Base-by-base conservation (phyloP, 495 filamentous ascomycete genomes). In the Schizothecium vesticola region DNA sequence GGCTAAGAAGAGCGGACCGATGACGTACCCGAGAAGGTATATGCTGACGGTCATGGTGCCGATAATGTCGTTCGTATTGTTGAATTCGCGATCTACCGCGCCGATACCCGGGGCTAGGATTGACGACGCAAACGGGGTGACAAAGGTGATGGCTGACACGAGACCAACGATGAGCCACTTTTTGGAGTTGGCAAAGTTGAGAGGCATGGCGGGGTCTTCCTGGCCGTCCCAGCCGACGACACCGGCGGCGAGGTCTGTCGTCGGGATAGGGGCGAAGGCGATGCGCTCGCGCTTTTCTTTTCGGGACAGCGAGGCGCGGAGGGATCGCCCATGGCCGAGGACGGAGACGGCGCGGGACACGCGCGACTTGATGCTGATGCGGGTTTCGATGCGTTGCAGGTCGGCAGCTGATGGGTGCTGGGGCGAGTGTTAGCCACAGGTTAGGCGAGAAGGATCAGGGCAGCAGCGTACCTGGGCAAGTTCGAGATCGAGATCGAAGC, bases 141-240 rank as follows among this genome's bases (percentile, higher is more conserved):
- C 79, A 65, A 91, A 82, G 9, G 87, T 89, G 67, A 87, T 86
- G 67, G 64, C 61, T 23, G 78, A 76, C 9, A 77, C 62, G 55
- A 79, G 75, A 19, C 78, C 83, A 0, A 93, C 89, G 60, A 91
- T 83, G 0, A 87, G 67, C 88, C 90, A 93, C 79, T 96, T 96
- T 62, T 83, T 81, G 55, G 76, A 69, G 0, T 71, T 67, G 0
- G 85, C 74, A 70, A 89, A 92, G 76, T 94, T 93, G 73, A 88
- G 82, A 5, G 91, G 91, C 78, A 92, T 91, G 57, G 86, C 79
- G 0, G 89, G 89, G 70, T 94, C 91, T 61, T 90, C 83, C 65
- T 85, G 83, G 10, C 81, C 81, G 56, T 88, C 85, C 87, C 87
- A 89, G 1, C 85, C 86, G 25, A 89, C 73, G 74, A 86, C 74